phyloP scores from a whole-genome alignment of 371 early-diverging fungal species.

The Mycotypha africana region DNA sequence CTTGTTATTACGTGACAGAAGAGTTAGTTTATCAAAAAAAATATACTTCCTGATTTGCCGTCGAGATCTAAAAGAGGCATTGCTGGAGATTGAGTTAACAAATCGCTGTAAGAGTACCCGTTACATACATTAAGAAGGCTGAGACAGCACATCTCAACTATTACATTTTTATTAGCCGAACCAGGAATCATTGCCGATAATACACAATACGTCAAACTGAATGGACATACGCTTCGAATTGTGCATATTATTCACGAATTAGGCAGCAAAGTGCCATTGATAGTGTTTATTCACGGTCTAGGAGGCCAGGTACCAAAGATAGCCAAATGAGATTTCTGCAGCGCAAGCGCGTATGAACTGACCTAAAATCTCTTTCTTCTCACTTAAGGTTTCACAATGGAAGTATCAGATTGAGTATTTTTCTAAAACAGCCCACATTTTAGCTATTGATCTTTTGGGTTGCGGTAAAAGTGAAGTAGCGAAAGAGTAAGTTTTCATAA shows the following conservation, averaged over 20 bases:
- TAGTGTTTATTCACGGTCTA: constrained; percentile 70
- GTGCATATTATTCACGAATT: constrained; percentile 65
- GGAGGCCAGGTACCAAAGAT: constrained; percentile 60
- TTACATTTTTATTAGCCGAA: constrained; percentile 35
- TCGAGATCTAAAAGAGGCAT: constrained; percentile 27
- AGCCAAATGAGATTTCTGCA: no score
- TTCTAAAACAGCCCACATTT: constrained; percentile 59
- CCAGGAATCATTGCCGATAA: constrained; percentile 36
- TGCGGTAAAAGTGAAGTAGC: constrained; percentile 60
- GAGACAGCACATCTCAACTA: background rate
- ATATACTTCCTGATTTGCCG: constrained; percentile 31
- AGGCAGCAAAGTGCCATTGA: constrained; percentile 59
- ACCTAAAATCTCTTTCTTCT: background rate
- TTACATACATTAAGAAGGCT: no score
- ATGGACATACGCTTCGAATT: constrained; percentile 54
- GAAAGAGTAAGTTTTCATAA: constrained; percentile 30
- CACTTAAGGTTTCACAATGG: constrained; percentile 59
- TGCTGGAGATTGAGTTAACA: constrained; percentile 27
- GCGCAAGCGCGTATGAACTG: no score
- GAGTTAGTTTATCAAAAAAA: constrained; percentile 20
- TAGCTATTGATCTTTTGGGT: constrained; percentile 65
- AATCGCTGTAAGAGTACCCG: constrained; percentile 27
- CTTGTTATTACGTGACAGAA: constrained; percentile 1
- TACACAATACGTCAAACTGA: constrained; percentile 51
- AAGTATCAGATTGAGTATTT: constrained; percentile 63